phyloP scores from a whole-genome alignment of 1,139 yeast genomes.

The Sugiyamaella paludigena region DNA sequence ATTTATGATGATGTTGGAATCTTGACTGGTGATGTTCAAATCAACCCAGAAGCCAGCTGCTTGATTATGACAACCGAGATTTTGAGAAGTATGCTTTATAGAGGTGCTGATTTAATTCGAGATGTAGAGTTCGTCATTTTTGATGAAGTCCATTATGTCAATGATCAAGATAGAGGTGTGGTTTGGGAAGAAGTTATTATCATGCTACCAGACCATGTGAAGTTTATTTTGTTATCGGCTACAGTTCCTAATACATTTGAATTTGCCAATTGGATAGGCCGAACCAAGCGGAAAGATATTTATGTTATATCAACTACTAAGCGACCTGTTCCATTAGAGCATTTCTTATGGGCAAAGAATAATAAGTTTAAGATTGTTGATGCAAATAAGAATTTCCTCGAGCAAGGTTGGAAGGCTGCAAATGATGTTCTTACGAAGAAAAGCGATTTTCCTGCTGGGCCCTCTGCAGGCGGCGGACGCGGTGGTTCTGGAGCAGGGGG shows the following conservation, averaged over 20 bases:
- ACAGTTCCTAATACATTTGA: slow-evolving; percentile 97
- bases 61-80: slow-evolving; percentile 97
- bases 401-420: slow-evolving; percentile 62
- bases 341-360: slow-evolving; percentile 74
- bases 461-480: slow-evolving; percentile 34
- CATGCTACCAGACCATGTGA: slow-evolving; percentile 93
- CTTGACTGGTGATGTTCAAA: slow-evolving; percentile 97
- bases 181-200: slow-evolving; percentile 99
- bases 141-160: slow-evolving; percentile 97
- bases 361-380: slow-evolving; percentile 70
- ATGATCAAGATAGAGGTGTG: slow-evolving; percentile 96
- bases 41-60: slow-evolving; percentile 95
- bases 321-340: slow-evolving; percentile 93
- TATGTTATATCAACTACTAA: slow-evolving; percentile 94
- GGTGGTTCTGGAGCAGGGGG: slow-evolving; percentile 34
- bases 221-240: slow-evolving; percentile 83
- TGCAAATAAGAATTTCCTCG: slow-evolving; percentile 65
- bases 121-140: slow-evolving; percentile 97
- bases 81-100: slow-evolving; percentile 87
- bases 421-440: slow-evolving; percentile 45
- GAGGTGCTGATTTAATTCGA: slow-evolving; percentile 94
- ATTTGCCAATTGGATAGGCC: slow-evolving; percentile 97
- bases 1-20: slow-evolving; percentile 90
- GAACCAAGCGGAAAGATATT: slow-evolving; percentile 93
- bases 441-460: slow-evolving; percentile 42